Evolutionary conservation across 2,329 filamentous ascomycete species (phyloP), one percentile per base, ranked within the genome.

Genomic region (Exophiala xenobiotica): DNA sequence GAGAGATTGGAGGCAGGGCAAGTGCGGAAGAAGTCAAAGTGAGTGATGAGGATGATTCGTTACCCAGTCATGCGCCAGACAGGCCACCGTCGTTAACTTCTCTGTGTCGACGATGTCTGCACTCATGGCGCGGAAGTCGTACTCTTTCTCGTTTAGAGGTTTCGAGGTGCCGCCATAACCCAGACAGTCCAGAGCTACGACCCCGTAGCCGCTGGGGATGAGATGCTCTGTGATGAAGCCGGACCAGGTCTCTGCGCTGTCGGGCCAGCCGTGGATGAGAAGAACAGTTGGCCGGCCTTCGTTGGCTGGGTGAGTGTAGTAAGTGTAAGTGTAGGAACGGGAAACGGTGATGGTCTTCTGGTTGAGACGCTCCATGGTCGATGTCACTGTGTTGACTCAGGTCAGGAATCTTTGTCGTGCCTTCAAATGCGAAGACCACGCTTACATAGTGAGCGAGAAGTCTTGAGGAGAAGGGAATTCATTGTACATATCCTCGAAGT

Each of bases 251-350:
- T 67, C 63, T 9, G 68, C 64, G 27, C 71, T 72, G 3, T 74
- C 76, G 22, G 76, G 75, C 43, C 77, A 76, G 26, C 76, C 75
- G 54, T 78, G 77, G 9, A 78, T 65, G 48, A 79, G 67, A 11
- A 79, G 63, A 3, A 78, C 60, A 0, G 73, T 75, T 3, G 64
- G 56, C 4, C 18, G 33, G 19, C 16, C 14, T 18, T 7, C 39
- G 14, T 14, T 4, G 20, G 39, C 16, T 6, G 4, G 7, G 16
- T 27, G 8, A 24, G 40, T 44, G 14, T 44, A 44, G 14, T 44
- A 44, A 26, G 7, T 44, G 40, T 44, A 44, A 3, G 18, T 44
- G 40, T n/a, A 24, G 40, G 18, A 18, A 6, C 40, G 40, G 4
- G 40, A 26, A 6, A 44, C 40, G 19, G 22, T 27, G 19, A n/a